Base-by-base conservation (phyloP, 2,329 filamentous ascomycete genomes). In the Exophiala sp. region DNA sequence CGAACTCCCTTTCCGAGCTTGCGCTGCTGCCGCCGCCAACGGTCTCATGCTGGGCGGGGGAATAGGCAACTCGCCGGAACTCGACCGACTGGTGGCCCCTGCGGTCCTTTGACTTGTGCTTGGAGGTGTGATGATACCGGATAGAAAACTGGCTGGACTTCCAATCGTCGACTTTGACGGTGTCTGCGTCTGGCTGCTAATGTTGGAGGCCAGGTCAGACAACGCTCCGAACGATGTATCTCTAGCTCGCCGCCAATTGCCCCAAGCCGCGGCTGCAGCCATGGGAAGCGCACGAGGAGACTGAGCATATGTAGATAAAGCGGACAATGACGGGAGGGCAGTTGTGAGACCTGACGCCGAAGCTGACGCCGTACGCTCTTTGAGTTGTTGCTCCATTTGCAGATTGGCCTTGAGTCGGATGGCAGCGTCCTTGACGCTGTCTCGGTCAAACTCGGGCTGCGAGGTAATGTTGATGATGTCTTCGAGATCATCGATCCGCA, bases 331-430 rank as follows among this genome's bases (percentile, higher is more conserved):
- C 3, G 87, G 86, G 59, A 93, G 67, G 16, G 75, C 70, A 53
- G 83, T 76, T 22, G 80, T 73, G 6, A 81, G 85, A 11, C 79
- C 83, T 83, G 46, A 85, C 82, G 87, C 79, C 1, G 30, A 34
- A 11, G 79, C 83, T 83, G 46, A 85, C 82, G 87, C 79, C 1
- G 88, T 83, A 52, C 93, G 80, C 67, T 97, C 91, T 44, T 88
- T 87, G 69, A 96, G 90, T 66, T 95, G 88, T 65, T 94, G 87
- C 68, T 98, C 91, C 93, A 98, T 98, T 66, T 97, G 88, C 29
- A 98, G 75, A 63, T 95, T 96, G 11, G 93, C 88, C 65, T 88
- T 88, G 53, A 98, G 82, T 46, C 93, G 85, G 60, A 97, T 97
- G 29, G 88, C 87, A 4, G 90, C 89, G 65, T 97, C 90, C 61